These are phyloP conservation scores for Somion occarium DNA, from an alignment of 1,284 basidiomycete species.

Conservation along the genomic window DNA sequence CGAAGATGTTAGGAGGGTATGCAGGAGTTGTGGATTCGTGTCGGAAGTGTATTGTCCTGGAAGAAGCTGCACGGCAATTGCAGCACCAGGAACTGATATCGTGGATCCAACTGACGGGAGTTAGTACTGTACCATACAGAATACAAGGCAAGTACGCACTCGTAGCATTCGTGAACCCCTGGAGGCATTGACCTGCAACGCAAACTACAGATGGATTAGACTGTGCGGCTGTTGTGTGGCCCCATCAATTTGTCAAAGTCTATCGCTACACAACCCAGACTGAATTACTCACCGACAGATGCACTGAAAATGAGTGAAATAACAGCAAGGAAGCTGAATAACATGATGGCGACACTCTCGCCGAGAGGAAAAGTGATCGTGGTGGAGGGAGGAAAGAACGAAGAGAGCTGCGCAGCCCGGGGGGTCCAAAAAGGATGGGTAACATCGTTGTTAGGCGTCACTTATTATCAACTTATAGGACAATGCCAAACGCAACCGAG, in stretches of 20 bases:
- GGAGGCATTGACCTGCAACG: slow-evolving; percentile 78
- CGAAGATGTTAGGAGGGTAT: slow-evolving; percentile 58
- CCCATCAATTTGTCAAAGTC: background rate
- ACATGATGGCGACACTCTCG: slow-evolving; percentile 31
- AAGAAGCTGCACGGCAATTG: slow-evolving; percentile 55
- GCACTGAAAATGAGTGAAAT: slow-evolving; percentile 39
- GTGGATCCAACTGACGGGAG: slow-evolving; percentile 54
- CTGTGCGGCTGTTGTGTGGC: slow-evolving; percentile 45
- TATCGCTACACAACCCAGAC: background rate
- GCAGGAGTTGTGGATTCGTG: slow-evolving; percentile 66
- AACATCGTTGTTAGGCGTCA: slow-evolving; percentile 24
- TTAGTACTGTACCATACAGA: background rate
- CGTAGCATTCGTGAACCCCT: slow-evolving; percentile 67
- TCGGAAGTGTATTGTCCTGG: slow-evolving; percentile 70
- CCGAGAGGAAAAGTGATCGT: background rate
- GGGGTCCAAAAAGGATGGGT: slow-evolving; percentile 8
- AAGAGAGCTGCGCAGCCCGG: slow-evolving; percentile 12
- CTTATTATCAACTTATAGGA: slow-evolving; percentile 16
- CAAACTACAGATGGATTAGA: slow-evolving; percentile 56
- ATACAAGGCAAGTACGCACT: slow-evolving; percentile 38
- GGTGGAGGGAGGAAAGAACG: slow-evolving; percentile 15
- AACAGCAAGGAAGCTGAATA: slow-evolving; percentile 38
- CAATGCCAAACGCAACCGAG: slow-evolving; percentile 1
- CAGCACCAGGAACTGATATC: slow-evolving; percentile 47
- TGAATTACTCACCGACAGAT: slow-evolving; percentile 38